Evolutionary conservation across 352 stramenopile species (phyloP), one percentile per base, ranked within the genome.

Genomic region (Phytophthora fragariae): DNA sequence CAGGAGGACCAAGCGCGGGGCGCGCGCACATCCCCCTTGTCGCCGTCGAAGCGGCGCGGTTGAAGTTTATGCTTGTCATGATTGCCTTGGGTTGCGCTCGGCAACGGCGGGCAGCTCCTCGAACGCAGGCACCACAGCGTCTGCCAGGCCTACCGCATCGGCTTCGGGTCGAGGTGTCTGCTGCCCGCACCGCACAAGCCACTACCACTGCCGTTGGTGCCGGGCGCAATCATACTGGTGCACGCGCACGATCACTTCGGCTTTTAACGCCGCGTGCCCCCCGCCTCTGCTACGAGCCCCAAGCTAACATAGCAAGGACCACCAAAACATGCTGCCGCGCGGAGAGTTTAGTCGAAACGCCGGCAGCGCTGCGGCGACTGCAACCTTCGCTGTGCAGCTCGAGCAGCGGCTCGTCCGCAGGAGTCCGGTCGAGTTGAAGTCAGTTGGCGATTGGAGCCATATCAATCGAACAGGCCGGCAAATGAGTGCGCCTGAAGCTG

Each of bases 371-470:
- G 54, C 52, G 37, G 35, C 39, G 14, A 17, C 33, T 52, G 35
- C 11, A 14, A 8, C 19, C 14, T 37, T 35, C 62, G 35, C 46
- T 7, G 35, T 62, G 56, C 44, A 63, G 54, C 41, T 50, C 44
- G 5, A 29, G 19, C 19, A 31, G 12, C 24, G 55, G 50, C 57
- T 61, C 57, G 57, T 50, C 39, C 66, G 41, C 21, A 65, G 60
- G 31, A 56, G 60, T 46, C 50, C 46, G 47, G 24, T 47, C 8
- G 66, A 73, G 58, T 73, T 73, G 58, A 69, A 73, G 66, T 57
- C 59, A 73, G 52, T 63, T 61, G 60, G 52, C n/a, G 52, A 69
- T 49, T 60, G 59, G 59, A 64, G 66, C 53, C 59, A 63, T 63
- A 63, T 73, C 49, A 50, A 39, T 41, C 5, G 7, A 14, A 46